Evolutionary conservation across 257 asterid species (phyloP).

Genomic region (Penstemon davidsonii): DNA sequence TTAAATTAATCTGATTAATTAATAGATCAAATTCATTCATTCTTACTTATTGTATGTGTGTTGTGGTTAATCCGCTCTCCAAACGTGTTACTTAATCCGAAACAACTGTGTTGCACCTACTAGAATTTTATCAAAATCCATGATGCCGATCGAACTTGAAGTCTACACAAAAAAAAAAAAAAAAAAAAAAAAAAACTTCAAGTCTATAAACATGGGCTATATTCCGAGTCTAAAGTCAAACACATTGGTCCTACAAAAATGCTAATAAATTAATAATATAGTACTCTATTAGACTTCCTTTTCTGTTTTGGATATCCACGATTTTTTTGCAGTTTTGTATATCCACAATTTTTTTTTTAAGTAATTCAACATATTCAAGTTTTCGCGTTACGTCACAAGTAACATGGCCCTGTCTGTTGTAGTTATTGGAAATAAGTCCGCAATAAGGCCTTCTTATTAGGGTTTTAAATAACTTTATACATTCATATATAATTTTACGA

Average conservation of each 20-base stretch:
- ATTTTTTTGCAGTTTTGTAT: background rate
- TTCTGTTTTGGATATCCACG: too few species aligned
- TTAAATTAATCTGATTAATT: too few species aligned
- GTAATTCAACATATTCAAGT: constrained; percentile 22
- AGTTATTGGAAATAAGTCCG: background rate
- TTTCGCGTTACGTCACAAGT: constrained; percentile 12
- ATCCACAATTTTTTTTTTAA: background rate
- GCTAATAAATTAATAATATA: background rate
- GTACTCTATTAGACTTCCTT: too few species aligned
- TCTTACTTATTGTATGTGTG: too few species aligned
- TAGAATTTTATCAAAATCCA: too few species aligned
- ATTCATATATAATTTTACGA: background rate
- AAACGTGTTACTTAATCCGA: too few species aligned
- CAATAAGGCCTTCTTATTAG: background rate
- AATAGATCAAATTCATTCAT: too few species aligned
- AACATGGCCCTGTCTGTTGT: constrained; percentile 22
- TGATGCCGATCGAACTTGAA: too few species aligned
- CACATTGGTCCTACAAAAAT: background rate
- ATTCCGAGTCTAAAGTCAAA: background rate
- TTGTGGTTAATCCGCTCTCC: too few species aligned
- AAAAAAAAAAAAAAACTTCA: too few species aligned
- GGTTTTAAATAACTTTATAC: background rate
- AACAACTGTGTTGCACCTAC: too few species aligned
- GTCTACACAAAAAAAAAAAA: too few species aligned
- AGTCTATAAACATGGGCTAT: background rate